Base-by-base conservation (phyloP, 768 basidiomycete species). In the Tremella mesenterica region DNA sequence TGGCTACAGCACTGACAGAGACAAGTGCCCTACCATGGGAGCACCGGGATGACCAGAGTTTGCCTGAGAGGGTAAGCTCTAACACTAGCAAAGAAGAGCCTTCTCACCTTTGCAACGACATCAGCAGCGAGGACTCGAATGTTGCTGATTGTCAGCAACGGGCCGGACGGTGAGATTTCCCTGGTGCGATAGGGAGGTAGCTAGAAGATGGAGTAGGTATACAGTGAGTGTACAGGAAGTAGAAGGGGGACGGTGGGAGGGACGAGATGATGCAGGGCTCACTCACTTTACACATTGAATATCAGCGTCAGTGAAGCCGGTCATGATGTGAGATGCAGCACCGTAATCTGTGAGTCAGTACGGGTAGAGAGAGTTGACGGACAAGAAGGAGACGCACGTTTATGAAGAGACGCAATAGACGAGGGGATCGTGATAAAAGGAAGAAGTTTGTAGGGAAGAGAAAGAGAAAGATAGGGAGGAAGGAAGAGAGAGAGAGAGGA, bases 11-110 rank as follows among this genome's bases (percentile, higher is more conserved):
- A 8, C 6, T 18, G 5, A 23, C 1, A 44, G 18, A 29, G 4
- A 54, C 45, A 73, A 28, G 26, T 28, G 63, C 84, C 89, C 82
- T 78, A 58, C 90, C 88, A 93, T 85, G 25, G 90, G 90, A 36
- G 91, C 91, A 74, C 88, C 88, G 57, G 88, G 90, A 75, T 92
- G 90, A 53, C 90, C 90, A 63, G 88, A 90, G 81, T 93, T 93
- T 67, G 89, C 85, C 76, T 88, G 45, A 8, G 50, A 21, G 36
- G 7, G 44, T 44, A 21, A 54, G 48, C 20, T 21, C 28, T 48
- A 21, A n/a, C 29, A 2, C 27, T 14, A n/a, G 21, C 9, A 5
- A 6, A 29, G 14, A 30, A 13, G 18, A 7, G 38, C 14, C 20
- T 28, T 25, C 59, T 30, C 28, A 66, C 72, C 69, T 75, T 75